A percentile compares a stretch with the other conserved stretches of the same genome.
phyloP scores from a whole-genome alignment of 192 early-diverging fungal genomes.

The Coemansia umbellata region DNA sequence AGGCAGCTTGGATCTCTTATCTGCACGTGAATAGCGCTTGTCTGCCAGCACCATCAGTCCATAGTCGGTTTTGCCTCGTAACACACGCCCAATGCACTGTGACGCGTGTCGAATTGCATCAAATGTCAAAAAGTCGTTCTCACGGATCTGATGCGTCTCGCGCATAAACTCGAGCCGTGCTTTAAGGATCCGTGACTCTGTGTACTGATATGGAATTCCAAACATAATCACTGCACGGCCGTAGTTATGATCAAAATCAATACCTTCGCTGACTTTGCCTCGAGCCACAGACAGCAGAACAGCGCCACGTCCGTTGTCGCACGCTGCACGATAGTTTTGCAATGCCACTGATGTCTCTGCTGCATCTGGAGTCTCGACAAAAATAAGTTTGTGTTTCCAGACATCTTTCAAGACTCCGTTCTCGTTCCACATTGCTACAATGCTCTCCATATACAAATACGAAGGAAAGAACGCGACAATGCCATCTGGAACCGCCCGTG shows the following conservation, averaged over 20 bases:
- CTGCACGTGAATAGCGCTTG: conserved; percentile 90
- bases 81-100: conserved; percentile 96
- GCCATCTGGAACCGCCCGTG: conserved; percentile 93
- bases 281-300: conserved; percentile 96
- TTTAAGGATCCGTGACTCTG: conserved; percentile 91
- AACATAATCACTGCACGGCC: conserved; percentile 99
- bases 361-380: conserved; percentile 98
- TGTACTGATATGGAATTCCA: conserved; percentile 99
- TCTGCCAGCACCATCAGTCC: conserved; percentile 99
- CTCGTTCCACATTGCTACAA: conserved; percentile 98
- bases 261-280: conserved; percentile 99
- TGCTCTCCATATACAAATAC: conserved; percentile 98
- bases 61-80: conserved; percentile 98
- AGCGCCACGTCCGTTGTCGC: conserved; percentile 97
- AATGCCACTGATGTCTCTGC: conserved; percentile 93
- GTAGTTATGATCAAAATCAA: conserved; percentile 99
- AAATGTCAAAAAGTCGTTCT: conserved; percentile 99
- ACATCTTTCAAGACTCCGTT: conserved; percentile 93
- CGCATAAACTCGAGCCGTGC: conserved; percentile 93
- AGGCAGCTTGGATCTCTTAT: conserved; percentile 94
- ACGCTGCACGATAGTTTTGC: conserved; percentile 91
- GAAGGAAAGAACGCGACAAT: conserved; percentile 98
- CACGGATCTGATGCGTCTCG: conserved; percentile 88
- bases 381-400: conserved; percentile 97
- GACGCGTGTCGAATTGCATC: conserved; percentile 99